A percentile compares a stretch with the other conserved stretches of the same genome.
These are phyloP conservation scores for Pythium aristosporum DNA, from an alignment of 352 stramenopile species.

Conservation along the genomic window DNA sequence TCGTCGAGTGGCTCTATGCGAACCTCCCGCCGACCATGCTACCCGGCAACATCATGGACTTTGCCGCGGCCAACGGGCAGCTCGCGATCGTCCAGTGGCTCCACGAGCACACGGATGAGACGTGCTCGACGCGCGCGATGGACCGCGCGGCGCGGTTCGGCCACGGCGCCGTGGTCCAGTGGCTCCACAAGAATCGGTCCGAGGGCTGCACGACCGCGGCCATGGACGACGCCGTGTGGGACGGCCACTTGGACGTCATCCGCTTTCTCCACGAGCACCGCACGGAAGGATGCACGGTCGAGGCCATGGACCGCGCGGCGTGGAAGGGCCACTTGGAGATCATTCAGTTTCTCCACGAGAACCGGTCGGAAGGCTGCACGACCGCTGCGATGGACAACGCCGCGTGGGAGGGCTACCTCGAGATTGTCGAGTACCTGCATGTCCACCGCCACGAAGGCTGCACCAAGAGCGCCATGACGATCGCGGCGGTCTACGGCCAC, in stretches of 20 bases:
- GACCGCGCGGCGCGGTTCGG: conserved; percentile 74
- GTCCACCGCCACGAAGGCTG: conserved; percentile 54
- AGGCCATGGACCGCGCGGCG: conserved; percentile 66
- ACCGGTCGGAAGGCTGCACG: conserved; percentile 33
- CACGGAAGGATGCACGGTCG: conserved; percentile 62
- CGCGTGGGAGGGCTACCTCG: conserved; percentile 52
- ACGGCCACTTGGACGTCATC: conserved; percentile 66
- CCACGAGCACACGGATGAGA: conserved; percentile 58
- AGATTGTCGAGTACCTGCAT: conserved; percentile 61
- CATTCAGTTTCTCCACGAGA: conserved; percentile 61
- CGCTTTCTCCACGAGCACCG: conserved; percentile 63
- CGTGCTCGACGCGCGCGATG: conserved; percentile 75
- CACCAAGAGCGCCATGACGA: conserved; percentile 57
- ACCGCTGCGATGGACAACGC: conserved; percentile 62
- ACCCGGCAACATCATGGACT: conserved; percentile 79
- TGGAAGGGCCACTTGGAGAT: conserved; percentile 71
- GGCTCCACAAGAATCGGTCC: conserved; percentile 57
- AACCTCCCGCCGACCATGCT: conserved; percentile 55
- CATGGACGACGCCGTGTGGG: conserved; percentile 69
- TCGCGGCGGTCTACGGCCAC: conserved; percentile 52
- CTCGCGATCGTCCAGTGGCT: conserved; percentile 75
- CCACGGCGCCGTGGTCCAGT: conserved; percentile 64
- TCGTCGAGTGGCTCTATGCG: conserved; percentile 63
- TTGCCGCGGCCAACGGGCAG: conserved; percentile 65
- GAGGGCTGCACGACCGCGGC: conserved; percentile 74